These are phyloP conservation scores for Yarrowia sp. DNA, from an alignment of 805 yeast species.

Conservation along the genomic window DNA sequence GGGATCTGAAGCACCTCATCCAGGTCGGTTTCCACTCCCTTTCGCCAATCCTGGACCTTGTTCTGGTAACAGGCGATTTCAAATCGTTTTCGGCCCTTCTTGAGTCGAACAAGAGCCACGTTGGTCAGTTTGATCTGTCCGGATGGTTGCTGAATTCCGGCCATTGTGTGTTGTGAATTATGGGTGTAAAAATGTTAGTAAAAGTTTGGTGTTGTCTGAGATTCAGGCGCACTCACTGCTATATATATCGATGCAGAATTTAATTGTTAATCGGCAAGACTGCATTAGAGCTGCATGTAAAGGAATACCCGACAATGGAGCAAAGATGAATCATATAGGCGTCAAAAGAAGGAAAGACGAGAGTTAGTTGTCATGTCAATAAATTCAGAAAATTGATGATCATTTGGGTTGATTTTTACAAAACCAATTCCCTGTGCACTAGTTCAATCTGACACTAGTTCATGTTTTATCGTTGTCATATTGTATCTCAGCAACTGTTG, in stretches of 20 bases:
- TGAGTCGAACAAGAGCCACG: conserved; percentile 87
- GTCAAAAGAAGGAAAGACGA: neutral
- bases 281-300: neutral
- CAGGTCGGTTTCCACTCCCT: conserved; percentile 81
- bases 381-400: too few relatives aligned
- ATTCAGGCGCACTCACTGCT: neutral
- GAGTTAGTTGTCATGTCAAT: too few relatives aligned
- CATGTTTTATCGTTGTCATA: too few relatives aligned
- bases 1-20: conserved; percentile 96
- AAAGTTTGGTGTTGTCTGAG: neutral
- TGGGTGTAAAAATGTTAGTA: neutral
- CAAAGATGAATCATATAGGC: conserved; percentile 8
- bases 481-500: neutral
- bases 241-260: conserved; percentile 6
- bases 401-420: too few relatives aligned
- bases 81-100: conserved; percentile 82
- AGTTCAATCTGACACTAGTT: neutral
- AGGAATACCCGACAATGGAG: neutral
- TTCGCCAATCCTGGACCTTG: conserved; percentile 93
- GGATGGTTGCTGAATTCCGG: conserved; percentile 74
- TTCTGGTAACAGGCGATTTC: conserved; percentile 97
- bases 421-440: neutral
- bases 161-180: conserved; percentile 38
- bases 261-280: neutral
- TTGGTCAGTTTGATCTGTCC: conserved; percentile 88